These are phyloP conservation scores for Colletotrichum kahawae DNA, from an alignment of 2,329 filamentous ascomycete genomes.

Conservation along the genomic window DNA sequence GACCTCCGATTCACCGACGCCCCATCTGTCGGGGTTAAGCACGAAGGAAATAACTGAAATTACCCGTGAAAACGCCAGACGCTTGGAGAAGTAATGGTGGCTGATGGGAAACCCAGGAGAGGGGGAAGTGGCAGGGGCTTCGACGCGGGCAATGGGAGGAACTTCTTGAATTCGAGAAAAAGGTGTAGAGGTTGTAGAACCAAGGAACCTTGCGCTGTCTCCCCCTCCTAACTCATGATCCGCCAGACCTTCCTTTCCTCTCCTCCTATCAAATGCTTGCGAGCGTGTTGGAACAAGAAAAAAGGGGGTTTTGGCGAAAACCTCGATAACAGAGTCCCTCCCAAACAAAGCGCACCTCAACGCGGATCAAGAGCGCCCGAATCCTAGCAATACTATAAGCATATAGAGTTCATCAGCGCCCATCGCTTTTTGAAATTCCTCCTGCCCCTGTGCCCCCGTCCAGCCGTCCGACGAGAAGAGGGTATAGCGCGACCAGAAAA, in stretches of 20 bases:
- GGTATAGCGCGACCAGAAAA: conserved; percentile 5
- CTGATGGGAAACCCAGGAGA: not conserved
- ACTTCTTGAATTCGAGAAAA: conserved; percentile 21
- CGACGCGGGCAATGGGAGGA: not conserved
- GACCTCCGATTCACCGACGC: not conserved
- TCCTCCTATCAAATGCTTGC: not conserved
- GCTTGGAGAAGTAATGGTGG: not conserved
- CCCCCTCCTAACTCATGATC: not conserved
- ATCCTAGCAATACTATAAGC: conserved; percentile 18
- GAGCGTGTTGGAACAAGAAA: not conserved
- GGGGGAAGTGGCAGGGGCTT: not conserved
- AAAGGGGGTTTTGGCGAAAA: not conserved
- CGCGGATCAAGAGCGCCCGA: conserved; percentile 3
- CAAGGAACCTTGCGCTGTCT: not conserved
- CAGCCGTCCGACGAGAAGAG: conserved; percentile 19
- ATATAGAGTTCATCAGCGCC: conserved; percentile 6
- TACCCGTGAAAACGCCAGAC: not conserved
- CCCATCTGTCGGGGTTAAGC: not conserved
- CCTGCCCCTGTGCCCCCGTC: conserved; percentile 11
- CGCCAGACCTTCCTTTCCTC: not conserved
- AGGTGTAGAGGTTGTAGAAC: conserved; percentile 7
- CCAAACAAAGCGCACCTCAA: conserved; percentile 1
- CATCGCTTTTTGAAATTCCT: conserved; percentile 19
- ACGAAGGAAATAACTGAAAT: not conserved
- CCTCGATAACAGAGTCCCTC: not conserved